phyloP scores from a whole-genome alignment of 2,329 filamentous ascomycete genomes.

The Stagonosporopsis cucurbitacearum region DNA sequence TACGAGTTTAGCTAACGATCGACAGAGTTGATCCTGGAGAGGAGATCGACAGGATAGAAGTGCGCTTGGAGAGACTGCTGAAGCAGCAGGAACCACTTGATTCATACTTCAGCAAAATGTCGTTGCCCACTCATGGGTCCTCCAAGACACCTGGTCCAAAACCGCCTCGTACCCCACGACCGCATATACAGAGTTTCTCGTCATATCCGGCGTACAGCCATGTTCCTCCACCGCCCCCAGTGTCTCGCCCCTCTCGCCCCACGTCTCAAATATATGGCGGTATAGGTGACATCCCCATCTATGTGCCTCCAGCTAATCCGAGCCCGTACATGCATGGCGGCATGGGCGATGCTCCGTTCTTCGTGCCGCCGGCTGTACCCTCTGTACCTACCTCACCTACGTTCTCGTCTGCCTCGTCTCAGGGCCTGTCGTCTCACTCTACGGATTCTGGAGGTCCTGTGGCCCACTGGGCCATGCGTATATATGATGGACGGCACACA shows the following conservation, averaged over 20 bases:
- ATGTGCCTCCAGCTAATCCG: constrained; percentile 36
- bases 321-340: constrained; percentile 25
- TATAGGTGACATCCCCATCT: constrained; percentile 41
- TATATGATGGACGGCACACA: constrained; percentile 53
- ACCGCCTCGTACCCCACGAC: constrained; percentile 35
- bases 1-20: constrained; percentile 21
- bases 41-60: constrained; percentile 39
- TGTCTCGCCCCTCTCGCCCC: constrained; percentile 13
- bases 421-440: constrained; percentile 47
- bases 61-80: constrained; percentile 40
- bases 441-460: constrained; percentile 41
- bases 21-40: constrained; percentile 38
- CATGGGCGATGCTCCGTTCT: constrained; percentile 41
- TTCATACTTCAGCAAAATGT: constrained; percentile 42
- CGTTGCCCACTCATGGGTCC: constrained; percentile 31
- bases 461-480: constrained; percentile 53
- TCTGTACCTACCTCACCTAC: constrained; percentile 52
- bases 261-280: constrained; percentile 26
- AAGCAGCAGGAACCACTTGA: constrained; percentile 46
- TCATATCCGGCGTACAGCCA: constrained; percentile 37
- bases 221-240: constrained; percentile 20
- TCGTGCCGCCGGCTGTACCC: constrained; percentile 45
- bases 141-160: constrained; percentile 39
- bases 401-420: constrained; percentile 52
- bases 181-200: constrained; percentile 35